Evolutionary conservation across 108 stramenopile genomes (phyloP).

Genomic region (Skeletonema grethae): DNA sequence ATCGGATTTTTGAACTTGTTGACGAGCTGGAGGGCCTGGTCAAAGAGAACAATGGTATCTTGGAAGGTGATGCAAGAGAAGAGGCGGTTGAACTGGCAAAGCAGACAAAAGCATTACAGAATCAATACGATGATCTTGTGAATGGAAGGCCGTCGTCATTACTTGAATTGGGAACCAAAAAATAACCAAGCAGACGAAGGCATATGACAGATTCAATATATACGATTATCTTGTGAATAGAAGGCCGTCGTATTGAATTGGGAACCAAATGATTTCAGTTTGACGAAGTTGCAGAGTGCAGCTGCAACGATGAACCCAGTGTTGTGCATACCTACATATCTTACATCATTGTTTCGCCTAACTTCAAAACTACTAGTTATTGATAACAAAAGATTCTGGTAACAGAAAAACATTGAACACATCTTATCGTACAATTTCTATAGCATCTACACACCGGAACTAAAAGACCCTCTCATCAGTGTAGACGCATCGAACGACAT

Average conservation of each 20-base stretch:
- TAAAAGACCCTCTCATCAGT: constrained; percentile 31
- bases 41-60: constrained; percentile 18
- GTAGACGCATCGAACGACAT: constrained; percentile 47
- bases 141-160: constrained; percentile 51
- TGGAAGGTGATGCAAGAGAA: constrained; percentile 35
- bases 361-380: background rate
- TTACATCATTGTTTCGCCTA: background rate
- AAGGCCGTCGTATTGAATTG: constrained; percentile 40
- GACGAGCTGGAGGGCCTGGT: constrained; percentile 50
- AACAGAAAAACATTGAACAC: background rate
- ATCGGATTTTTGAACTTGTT: constrained; percentile 50
- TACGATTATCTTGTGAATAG: constrained; percentile 57
- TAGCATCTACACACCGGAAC: background rate
- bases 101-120: constrained; percentile 51
- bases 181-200: constrained; percentile 38
- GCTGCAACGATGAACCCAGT: background rate
- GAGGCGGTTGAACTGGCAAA: constrained; percentile 41
- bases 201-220: constrained; percentile 53
- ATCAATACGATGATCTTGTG: constrained; percentile 58
- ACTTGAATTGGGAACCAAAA: constrained; percentile 14
- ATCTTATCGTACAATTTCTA: background rate
- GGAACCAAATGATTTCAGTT: background rate
- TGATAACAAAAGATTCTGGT: background rate
- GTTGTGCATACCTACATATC: background rate
- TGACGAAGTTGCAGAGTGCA: background rate